Conservation (phyloP, 208 protist species). For the Crithidia sp. region DNA sequence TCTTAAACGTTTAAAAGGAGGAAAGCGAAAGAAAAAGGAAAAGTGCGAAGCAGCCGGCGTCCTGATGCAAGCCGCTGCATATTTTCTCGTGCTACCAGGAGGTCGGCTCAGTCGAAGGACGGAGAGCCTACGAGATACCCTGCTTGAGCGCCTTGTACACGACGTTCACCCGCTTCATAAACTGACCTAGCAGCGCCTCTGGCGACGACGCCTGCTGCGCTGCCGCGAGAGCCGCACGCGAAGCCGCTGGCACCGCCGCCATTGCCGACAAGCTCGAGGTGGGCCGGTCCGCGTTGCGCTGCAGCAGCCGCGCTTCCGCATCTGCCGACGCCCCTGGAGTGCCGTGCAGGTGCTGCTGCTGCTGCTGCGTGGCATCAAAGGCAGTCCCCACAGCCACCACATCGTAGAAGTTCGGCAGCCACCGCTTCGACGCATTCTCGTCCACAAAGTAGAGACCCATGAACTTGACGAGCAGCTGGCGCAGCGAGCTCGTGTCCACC, state of each 20-base stretch:
- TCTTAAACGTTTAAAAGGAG: background rate
- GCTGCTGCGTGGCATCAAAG: constrained; percentile 41
- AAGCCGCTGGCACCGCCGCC: background rate
- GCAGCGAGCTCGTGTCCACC: constrained; percentile 59
- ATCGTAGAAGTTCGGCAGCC: constrained; percentile 78
- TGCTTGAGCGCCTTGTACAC: constrained; percentile 75
- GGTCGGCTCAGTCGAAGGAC: too few species aligned
- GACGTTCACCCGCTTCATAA: constrained; percentile 73
- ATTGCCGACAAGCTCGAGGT: constrained; percentile 17
- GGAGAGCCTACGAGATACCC: constrained; percentile 56
- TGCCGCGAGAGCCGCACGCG: background rate
- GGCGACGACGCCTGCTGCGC: background rate
- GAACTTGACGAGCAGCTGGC: constrained; percentile 57
- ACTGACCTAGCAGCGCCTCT: constrained; percentile 41
- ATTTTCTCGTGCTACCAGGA: background rate
- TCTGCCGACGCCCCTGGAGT: background rate
- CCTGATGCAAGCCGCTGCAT: background rate
- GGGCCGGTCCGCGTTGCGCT: constrained; percentile 4
- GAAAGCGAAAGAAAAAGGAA: background rate
- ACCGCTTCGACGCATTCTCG: constrained; percentile 57
- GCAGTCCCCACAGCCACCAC: constrained; percentile 64
- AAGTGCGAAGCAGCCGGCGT: background rate
- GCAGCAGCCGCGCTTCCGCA: constrained; percentile 10
- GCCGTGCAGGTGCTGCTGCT: background rate
- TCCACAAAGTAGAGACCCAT: constrained; percentile 81